Evolutionary conservation across 129 eudicot species (phyloP).

Genomic region (Flaveria trinervia): DNA sequence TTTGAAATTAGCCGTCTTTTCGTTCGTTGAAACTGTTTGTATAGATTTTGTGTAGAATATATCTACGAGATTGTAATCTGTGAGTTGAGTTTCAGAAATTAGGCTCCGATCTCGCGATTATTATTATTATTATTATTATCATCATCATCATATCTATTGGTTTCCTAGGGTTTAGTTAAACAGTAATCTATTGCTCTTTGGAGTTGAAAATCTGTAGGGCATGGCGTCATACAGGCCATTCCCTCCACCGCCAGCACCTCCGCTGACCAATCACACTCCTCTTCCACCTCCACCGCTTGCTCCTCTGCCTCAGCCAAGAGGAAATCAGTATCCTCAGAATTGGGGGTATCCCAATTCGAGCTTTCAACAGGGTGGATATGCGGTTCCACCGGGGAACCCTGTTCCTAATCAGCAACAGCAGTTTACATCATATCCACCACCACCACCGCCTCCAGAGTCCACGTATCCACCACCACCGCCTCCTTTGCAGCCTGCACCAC

Average conservation of each 20-base stretch:
- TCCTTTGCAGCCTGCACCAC: constrained; percentile 48
- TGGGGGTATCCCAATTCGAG: constrained; percentile 59
- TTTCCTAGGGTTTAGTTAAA: constrained; percentile 35
- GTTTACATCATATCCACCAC: constrained; percentile 34
- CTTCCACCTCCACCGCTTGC: constrained; percentile 55
- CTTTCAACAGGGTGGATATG: constrained; percentile 54
- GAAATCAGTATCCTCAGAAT: constrained; percentile 65
- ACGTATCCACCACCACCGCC: constrained; percentile 39
- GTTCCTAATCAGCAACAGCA: constrained; percentile 53
- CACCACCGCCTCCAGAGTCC: constrained; percentile 42
- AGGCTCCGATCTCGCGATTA: background rate
- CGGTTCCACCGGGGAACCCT: constrained; percentile 43
- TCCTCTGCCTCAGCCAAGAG: constrained; percentile 46
- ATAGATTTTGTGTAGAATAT: background rate
- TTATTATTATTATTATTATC: background rate
- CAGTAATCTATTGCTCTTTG: constrained; percentile 12
- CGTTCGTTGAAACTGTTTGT: background rate
- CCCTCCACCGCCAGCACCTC: constrained; percentile 80
- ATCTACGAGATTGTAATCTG: background rate
- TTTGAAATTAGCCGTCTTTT: constrained; percentile 24
- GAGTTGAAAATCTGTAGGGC: constrained; percentile 12
- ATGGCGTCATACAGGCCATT: constrained; percentile 95
- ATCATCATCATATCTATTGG: constrained; percentile 2
- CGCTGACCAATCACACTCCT: constrained; percentile 48
- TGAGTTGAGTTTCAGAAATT: constrained; percentile 13